Evolutionary conservation across 768 basidiomycete genomes (phyloP), one percentile per base, ranked within the genome.

Genomic region (Saitozyma podzolica): DNA sequence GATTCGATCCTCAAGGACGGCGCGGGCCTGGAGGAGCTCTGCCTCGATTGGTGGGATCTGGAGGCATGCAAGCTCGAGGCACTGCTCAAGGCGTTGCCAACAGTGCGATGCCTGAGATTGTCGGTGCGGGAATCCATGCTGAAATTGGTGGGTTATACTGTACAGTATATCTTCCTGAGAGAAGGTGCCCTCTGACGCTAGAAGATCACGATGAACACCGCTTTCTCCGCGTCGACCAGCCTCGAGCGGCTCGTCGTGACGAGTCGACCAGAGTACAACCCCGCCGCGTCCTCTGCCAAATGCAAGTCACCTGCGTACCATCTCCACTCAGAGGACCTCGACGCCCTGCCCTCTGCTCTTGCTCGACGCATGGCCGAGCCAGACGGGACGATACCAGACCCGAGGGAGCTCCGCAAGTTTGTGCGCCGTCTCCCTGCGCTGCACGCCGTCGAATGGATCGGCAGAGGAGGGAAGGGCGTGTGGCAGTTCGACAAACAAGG

Each of bases 31-130:
- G 19, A 43, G 42, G 50, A 29, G 9, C 43, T 68, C 4, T 68
- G 60, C 41, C 20, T 68, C 14, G 54, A 56, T 48, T 66, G 68
- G 64, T 69, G 65, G 61, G 61, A 57, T 40, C 54, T 65, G 7
- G 48, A 42, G 16, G 55, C 40, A 39, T 39, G 39, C n/a, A 50
- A 50, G 39, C 45, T 66, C 16, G 42, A 55, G 8, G 40, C 52
- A 20, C n/a, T 69, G 8, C 9, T 66, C 16, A 40, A 39, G 19
- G 40, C 51, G 5, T 55, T 41, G 11, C 13, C 29, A 8, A 9
- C n/a, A 6, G 39, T 69, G 9, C 9, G 19, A 13, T 53, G 13
- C 2, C 19, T 69, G 6, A 50, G 62, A 45, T 40, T 63, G 10
- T 37, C 56, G 9, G 11, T 63, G 40, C 13, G n/a, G 9, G 52